A percentile compares a stretch with the other conserved stretches of the same genome.
Conservation (phyloP, 2,329 filamentous ascomycete species). For the Apiospora arundinis region DNA sequence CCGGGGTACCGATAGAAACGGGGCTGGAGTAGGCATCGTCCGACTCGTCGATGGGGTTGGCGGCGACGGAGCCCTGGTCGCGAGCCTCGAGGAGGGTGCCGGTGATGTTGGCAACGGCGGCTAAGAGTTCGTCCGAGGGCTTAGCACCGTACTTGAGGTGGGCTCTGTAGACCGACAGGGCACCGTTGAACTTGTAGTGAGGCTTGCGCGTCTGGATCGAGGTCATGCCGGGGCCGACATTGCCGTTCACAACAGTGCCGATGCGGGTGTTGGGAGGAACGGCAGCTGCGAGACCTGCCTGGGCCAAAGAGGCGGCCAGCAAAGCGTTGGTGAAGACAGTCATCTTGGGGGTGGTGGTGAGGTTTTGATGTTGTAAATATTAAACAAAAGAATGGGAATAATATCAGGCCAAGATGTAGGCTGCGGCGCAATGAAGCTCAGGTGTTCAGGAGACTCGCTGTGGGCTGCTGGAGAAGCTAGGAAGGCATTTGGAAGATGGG, state of each 20-base stretch:
- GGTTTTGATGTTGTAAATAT: background rate
- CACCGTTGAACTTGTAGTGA: conserved; percentile 27
- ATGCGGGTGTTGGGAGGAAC: conserved; percentile 24
- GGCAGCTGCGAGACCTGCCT: conserved; percentile 27
- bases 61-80: conserved; percentile 34
- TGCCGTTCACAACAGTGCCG: conserved; percentile 20
- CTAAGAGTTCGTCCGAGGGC: conserved; percentile 25
- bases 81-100: conserved; percentile 17
- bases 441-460: conserved; percentile 16
- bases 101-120: conserved; percentile 28
- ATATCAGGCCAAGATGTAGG: conserved; percentile 14
- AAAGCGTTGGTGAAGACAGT: conserved; percentile 26
- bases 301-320: conserved; percentile 28
- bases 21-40: conserved; percentile 41
- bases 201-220: conserved; percentile 30
- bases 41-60: conserved; percentile 36
- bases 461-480: background rate
- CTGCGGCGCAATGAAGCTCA: conserved; percentile 19
- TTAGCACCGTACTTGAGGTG: conserved; percentile 29
- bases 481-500: background rate
- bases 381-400: background rate
- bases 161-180: conserved; percentile 29
- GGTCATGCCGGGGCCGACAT: conserved; percentile 23
- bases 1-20: conserved; percentile 41
- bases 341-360: conserved; percentile 23